Percentiles rank a stretch among this genome's conserved stretches.
Evolutionary conservation across 179 eudicot species (phyloP).

Genomic region (Actinidia arguta): DNA sequence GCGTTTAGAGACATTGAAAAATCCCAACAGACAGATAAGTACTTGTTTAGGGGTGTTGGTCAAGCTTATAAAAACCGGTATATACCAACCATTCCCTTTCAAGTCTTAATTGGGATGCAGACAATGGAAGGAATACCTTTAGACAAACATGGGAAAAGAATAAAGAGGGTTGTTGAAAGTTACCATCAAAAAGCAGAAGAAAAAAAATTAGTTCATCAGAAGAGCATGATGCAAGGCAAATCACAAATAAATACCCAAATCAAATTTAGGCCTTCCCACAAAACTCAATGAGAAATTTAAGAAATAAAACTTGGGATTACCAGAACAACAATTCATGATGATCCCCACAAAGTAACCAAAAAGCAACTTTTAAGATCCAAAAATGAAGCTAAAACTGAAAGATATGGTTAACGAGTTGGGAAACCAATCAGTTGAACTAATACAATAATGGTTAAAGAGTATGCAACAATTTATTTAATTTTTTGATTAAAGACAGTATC

Average conservation of each 20-base stretch:
- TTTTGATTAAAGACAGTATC: no score
- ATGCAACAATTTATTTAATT: no score
- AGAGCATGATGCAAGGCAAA: neutral
- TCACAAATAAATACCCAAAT: no score
- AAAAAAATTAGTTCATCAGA: neutral
- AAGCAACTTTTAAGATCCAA: neutral
- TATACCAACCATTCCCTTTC: conserved; percentile 10
- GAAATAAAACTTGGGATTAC: no score
- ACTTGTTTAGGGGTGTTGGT: conserved; percentile 13
- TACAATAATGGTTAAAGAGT: neutral
- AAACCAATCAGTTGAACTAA: neutral
- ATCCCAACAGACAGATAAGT: neutral
- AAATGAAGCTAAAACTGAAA: neutral
- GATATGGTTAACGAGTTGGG: neutral
- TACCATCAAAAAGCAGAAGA: conserved; percentile 4
- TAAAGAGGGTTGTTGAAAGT: conserved; percentile 19
- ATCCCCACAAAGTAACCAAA: no score
- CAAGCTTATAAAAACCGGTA: conserved; percentile 2
- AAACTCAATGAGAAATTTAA: no score
- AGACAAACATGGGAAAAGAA: conserved; percentile 28
- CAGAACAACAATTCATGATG: no score
- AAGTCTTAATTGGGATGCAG: neutral
- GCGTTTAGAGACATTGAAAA: no score
- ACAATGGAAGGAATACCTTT: conserved; percentile 22
- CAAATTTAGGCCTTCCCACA: no score